Evolutionary conservation across 2,329 filamentous ascomycete genomes (phyloP), one percentile per base, ranked within the genome.

Genomic region (Colletotrichum acutatum): DNA sequence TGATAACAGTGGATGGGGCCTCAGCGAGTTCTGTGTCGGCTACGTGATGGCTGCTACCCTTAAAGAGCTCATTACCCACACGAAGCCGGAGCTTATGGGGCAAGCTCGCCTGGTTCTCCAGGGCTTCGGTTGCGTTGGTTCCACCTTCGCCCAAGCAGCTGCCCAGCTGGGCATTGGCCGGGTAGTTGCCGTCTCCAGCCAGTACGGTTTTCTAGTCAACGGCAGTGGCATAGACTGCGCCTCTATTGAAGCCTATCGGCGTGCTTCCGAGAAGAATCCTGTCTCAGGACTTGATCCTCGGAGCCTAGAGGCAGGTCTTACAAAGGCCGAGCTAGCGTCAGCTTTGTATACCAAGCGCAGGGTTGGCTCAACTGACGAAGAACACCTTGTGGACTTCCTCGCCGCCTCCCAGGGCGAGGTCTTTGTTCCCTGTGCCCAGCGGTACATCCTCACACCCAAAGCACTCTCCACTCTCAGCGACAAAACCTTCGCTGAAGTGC

Each of bases 91-190:
- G 19, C 42, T 49, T 49, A 49, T 49, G 42, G 42, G 19, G 7
- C 19, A 24, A 12, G 30, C 58, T 24, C 30, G 32, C 5, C 22
- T 63, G 8, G 42, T 63, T 12, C 34, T 63, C 28, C 60, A 63
- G 37, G 60, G 37, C 8, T 63, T 63, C 60, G 60, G 60, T 14
- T 63, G 60, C 46, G 60, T 63, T 26, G 60, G 37, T 52, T 34
- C 60, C 24, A 63, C 37, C 24, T 63, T 63, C 26, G 34, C 42
- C 37, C 34, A 46, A 49, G 60, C 60, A 63, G 37, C 60, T 34
- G 34, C 37, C 34, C 60, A 63, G 19, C 42, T 63, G 19, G 60
- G 37, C 5, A 63, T 63, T 19, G 60, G 60, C 6, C 60, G 37
- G 8, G 60, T 49, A 22, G 42, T 63, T 19, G 42, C 60, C 37